Evolutionary conservation across 164 flowering plant species (phyloP), one percentile per base, ranked within the genome.

Genomic region (Annona cherimola): DNA sequence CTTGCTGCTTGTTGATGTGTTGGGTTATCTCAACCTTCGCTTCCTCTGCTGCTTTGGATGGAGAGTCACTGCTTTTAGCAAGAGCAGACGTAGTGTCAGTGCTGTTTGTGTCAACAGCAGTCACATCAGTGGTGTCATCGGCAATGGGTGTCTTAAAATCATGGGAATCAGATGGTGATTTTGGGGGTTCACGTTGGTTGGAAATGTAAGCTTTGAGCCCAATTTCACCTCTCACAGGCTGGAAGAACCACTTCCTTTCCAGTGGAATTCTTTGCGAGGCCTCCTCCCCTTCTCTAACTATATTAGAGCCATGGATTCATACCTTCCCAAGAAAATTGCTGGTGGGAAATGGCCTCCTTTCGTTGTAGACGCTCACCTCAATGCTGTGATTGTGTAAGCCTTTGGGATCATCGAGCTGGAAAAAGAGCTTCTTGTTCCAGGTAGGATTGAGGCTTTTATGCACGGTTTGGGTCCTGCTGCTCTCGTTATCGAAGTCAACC

Each of bases 1-100:
- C 67, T 75, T 79, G 75, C 8, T 83, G 77, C 50, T 67, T 74
- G 71, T 60, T 50, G 50, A 68, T 50, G 42, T 75, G 76, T 43
- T 74, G 71, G n/a, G 68, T 74, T 40, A 71, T 77, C 57, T 71
- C 44, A 8, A 61, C 14, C 61, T 73, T 73, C 45, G 55, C 71
- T 65, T 75, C 77, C 41, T 63, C 68, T 5, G 68, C 63, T 69
- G 41, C 63, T 61, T 61, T 61, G n/a, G 26, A 7, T 45, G 67
- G 60, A 46, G 61, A 19, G 59, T 44, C 63, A 6, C 44, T 50
- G 57, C n/a, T 16, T 14, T 9, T 40, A 39, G 18, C 43, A 16
- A 68, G 11, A 67, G 68, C 20, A 69, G 12, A 61, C 46, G 60
- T 9, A 35, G 71, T 3, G 44, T 0, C 41, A 41, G 43, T 18